Percentiles rank a stretch among this genome's conserved stretches.
Conservation (phyloP, 2,329 filamentous ascomycete species). For the Botrytis deweyae region DNA sequence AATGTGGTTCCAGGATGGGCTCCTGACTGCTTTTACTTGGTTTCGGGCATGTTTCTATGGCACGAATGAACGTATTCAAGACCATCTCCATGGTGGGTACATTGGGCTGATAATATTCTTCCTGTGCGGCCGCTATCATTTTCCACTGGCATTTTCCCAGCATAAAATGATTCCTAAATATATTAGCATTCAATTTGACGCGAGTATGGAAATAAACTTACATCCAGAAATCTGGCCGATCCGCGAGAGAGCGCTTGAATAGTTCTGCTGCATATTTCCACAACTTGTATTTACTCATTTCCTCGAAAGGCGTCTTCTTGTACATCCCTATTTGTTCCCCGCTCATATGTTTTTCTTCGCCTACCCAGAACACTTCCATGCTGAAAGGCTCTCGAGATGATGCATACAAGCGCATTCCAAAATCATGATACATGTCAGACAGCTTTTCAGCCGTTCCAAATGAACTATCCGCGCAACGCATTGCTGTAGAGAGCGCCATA, state of each 20-base stretch:
- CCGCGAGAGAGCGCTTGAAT: conserved; percentile 57
- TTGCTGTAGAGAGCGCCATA: conserved; percentile 64
- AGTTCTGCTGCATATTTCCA: conserved; percentile 65
- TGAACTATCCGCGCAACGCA: conserved; percentile 54
- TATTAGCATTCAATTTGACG: conserved; percentile 31
- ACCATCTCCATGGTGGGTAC: conserved; percentile 46
- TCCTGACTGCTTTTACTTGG: conserved; percentile 60
- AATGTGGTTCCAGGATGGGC: conserved; percentile 70
- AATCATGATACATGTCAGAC: conserved; percentile 66
- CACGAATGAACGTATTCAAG: conserved; percentile 55
- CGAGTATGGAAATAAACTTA: conserved; percentile 40
- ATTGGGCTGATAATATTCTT: conserved; percentile 40
- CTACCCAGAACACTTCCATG: conserved; percentile 64
- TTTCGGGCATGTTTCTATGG: conserved; percentile 61
- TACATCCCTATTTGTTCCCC: conserved; percentile 54
- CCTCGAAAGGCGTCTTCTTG: conserved; percentile 54
- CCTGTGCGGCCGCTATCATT: conserved; percentile 55
- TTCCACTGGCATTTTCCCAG: conserved; percentile 73
- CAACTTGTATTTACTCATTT: conserved; percentile 57
- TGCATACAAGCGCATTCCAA: conserved; percentile 66
- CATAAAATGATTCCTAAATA: conserved; percentile 61
- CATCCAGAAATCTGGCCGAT: conserved; percentile 63
- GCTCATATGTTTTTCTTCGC: conserved; percentile 61
- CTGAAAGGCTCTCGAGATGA: conserved; percentile 66
- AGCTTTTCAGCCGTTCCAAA: conserved; percentile 55